Conservation (phyloP, 73 alveolate genomes). For the Paraurostyla sp. region DNA sequence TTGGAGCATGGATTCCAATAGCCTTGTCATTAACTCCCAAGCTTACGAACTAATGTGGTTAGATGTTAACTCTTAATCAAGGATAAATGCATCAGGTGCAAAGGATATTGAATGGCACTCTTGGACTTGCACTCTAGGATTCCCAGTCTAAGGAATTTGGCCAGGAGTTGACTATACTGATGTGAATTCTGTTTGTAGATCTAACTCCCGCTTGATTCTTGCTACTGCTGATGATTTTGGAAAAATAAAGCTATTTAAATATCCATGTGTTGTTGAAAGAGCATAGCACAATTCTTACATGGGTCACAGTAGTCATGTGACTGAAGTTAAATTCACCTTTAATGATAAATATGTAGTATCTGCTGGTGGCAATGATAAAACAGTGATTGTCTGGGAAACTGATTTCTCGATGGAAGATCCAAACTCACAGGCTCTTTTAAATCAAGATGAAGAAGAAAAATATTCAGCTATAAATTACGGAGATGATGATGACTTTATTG, state of each 20-base stretch:
- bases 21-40: constrained; percentile 91
- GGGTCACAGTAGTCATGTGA: constrained; percentile 98
- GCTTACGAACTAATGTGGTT: constrained; percentile 98
- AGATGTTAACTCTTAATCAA: constrained; percentile 83
- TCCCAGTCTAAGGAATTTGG: constrained; percentile 98
- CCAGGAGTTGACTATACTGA: constrained; percentile 95
- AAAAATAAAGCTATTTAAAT: constrained; percentile 92
- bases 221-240: constrained; percentile 97
- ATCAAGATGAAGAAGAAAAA: constrained; percentile 21
- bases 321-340: constrained; percentile 94
- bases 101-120: constrained; percentile 91
- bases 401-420: constrained; percentile 88
- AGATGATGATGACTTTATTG: constrained; percentile 68
- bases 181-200: constrained; percentile 95
- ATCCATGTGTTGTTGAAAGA: constrained; percentile 96
- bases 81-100: constrained; percentile 88
- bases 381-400: constrained; percentile 97
- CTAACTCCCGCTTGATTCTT: constrained; percentile 79
- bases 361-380: constrained; percentile 99
- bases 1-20: constrained; percentile 94
- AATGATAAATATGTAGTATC: constrained; percentile 92
- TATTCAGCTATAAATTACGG: constrained; percentile 33
- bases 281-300: constrained; percentile 91
- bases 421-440: background rate
- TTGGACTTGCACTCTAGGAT: constrained; percentile 98